Evolutionary conservation across 495 filamentous ascomycete species (phyloP).

Genomic region (Glonium stellatum): DNA sequence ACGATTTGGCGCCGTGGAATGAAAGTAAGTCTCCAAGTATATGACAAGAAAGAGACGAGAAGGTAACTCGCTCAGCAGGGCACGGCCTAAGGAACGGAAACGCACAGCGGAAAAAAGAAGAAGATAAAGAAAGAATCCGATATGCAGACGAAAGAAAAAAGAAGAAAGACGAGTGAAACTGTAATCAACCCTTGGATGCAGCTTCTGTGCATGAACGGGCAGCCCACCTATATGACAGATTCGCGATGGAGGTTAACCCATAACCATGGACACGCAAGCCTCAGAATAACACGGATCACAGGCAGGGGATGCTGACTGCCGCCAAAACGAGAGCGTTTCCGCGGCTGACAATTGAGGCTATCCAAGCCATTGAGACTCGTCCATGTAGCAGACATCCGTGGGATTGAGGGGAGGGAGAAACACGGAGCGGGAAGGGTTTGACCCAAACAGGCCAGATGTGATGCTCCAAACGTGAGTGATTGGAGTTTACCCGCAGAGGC

Average conservation of each 20-base stretch:
- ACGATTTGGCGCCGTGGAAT: constrained; percentile 10
- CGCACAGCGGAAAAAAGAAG: constrained; percentile 4
- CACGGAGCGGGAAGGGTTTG: background rate
- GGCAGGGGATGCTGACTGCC: background rate
- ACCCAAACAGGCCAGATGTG: background rate
- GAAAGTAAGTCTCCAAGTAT: constrained; percentile 12
- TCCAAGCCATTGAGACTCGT: background rate
- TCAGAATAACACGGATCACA: background rate
- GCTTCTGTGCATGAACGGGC: background rate
- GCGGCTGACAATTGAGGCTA: background rate
- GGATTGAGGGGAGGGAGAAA: background rate
- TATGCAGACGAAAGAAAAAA: constrained; percentile 1
- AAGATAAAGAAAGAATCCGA: background rate
- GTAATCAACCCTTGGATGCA: background rate
- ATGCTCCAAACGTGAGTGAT: constrained; percentile 1
- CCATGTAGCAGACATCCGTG: constrained; percentile 2
- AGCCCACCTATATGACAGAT: constrained; percentile 4
- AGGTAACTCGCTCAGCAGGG: background rate
- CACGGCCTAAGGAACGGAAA: background rate
- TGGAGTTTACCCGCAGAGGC: background rate
- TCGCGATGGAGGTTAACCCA: background rate
- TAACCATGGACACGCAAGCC: background rate
- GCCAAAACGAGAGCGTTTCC: constrained; percentile 2
- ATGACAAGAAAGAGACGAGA: constrained; percentile 1
- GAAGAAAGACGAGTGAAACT: constrained; percentile 2